Evolutionary conservation across 1,139 yeast species (phyloP).

Genomic region (Suhomyces anneliseae): DNA sequence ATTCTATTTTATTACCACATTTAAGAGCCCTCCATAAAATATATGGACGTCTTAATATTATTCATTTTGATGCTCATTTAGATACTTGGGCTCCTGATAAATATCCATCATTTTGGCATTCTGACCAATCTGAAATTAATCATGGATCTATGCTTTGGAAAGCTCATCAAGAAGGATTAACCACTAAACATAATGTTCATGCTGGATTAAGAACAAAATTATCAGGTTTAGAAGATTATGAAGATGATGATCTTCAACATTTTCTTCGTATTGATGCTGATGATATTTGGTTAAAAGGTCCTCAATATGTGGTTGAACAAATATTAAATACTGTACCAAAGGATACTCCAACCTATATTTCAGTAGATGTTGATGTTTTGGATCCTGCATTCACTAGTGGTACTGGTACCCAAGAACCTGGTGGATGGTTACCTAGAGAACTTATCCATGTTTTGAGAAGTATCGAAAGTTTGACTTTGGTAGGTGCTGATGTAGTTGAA

Average conservation of each 20-base stretch:
- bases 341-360: conserved; percentile 65
- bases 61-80: conserved; percentile 79
- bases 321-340: conserved; percentile 52
- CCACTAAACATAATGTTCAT: conserved; percentile 59
- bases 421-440: conserved; percentile 81
- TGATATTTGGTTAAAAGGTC: conserved; percentile 66
- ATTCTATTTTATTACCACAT: conserved; percentile 69
- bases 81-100: conserved; percentile 78
- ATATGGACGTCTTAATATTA: conserved; percentile 65
- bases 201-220: conserved; percentile 73
- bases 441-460: conserved; percentile 60
- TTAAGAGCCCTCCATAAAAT: conserved; percentile 57
- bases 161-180: conserved; percentile 67
- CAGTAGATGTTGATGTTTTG: conserved; percentile 77
- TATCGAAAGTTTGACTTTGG: conserved; percentile 58
- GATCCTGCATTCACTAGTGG: conserved; percentile 84
- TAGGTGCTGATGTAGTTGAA: conserved; percentile 80
- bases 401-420: conserved; percentile 82
- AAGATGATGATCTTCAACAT: conserved; percentile 63
- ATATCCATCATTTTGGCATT: conserved; percentile 68
- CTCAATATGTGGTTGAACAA: conserved; percentile 49
- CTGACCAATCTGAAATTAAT: conserved; percentile 61
- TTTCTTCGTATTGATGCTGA: conserved; percentile 67
- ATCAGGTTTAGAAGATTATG: conserved; percentile 60
- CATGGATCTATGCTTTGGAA: conserved; percentile 85